Evolutionary conservation across 2,329 filamentous ascomycete species (phyloP), one percentile per base, ranked within the genome.

Genomic region (Colletotrichum phormii): DNA sequence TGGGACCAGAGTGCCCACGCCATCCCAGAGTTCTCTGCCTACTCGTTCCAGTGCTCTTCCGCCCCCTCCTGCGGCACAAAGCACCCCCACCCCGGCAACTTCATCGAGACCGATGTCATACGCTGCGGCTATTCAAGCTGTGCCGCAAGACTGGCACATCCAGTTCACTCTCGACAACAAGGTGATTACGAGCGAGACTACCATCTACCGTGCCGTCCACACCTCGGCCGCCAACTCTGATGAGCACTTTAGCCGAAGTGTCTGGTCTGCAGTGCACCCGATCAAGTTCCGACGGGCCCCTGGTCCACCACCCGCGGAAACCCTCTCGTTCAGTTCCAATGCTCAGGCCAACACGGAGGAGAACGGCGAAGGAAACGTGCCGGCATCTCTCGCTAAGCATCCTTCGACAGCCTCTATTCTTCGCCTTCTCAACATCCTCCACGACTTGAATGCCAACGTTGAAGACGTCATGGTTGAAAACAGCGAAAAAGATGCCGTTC

Each of bases 111-210:
- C 92, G 2, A 90, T 94, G 82, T 95, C 95, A 0, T 98, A 98
- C 81, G 93, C 95, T 29, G 93, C 94, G 64, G 95, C 95, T 4
- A 89, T 97, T 64, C 94, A 95, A 77, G 87, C 94, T 15, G 86
- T 90, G 0, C 94, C 95, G 1, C 93, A 97, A 79, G 95, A 98
- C 79, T 99, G 97, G 97, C 96, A 99, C 78, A 95, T 99, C 73
- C 94, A 98, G 79, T 99, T 99, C 83, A 95, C 91, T 76, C 89
- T 98, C 62, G 93, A 97, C 75, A 93, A 89, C 65, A 95, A 95
- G 80, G 89, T 93, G 1, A 93, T 99, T 71, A 88, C 94, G 0
- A 97, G 95, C 76, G 95, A 98, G 77, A 98, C 94, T 0, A 99
- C 97, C 0, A 96, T 99, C 68, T 99, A 98, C 79, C 93, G 96